Percentiles rank a stretch among this genome's conserved stretches.
These are phyloP conservation scores for Albugo candida DNA, from an alignment of 352 stramenopile species.

Conservation along the genomic window DNA sequence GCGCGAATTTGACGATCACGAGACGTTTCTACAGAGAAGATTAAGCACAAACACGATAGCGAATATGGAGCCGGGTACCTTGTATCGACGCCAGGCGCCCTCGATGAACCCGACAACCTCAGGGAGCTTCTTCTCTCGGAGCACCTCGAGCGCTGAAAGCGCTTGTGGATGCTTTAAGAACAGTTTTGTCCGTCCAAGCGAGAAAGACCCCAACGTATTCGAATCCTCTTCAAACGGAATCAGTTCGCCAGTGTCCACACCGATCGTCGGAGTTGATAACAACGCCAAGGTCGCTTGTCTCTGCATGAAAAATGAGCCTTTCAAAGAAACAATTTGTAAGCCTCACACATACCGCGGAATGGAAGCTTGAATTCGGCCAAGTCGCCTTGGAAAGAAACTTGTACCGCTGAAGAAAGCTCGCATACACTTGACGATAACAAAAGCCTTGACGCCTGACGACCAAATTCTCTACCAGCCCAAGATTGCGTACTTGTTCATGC, in stretches of 20 bases:
- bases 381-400: constrained; percentile 65
- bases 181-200: constrained; percentile 74
- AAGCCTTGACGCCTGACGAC: constrained; percentile 69
- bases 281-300: constrained; percentile 54
- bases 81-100: constrained; percentile 66
- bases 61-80: constrained; percentile 7
- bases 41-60: not conserved
- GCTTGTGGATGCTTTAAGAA: constrained; percentile 80
- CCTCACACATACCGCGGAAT: constrained; percentile 21
- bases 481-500: constrained; percentile 52
- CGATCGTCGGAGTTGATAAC: constrained; percentile 34
- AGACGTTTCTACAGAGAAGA: constrained; percentile 22
- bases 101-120: constrained; percentile 69
- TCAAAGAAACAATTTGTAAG: constrained; percentile 1
- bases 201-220: constrained; percentile 51
- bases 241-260: constrained; percentile 31
- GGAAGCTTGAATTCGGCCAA: constrained; percentile 34
- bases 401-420: constrained; percentile 68
- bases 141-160: constrained; percentile 67
- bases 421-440: constrained; percentile 68
- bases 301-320: constrained; percentile 5
- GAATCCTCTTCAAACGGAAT: constrained; percentile 44
- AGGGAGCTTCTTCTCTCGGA: constrained; percentile 57
- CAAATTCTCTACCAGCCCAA: constrained; percentile 60
- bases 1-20: constrained; percentile 27